A percentile compares a stretch with the other conserved stretches of the same genome.
Evolutionary conservation across 306 rosid genomes (phyloP).

Genomic region (Citrullus colocynthis): DNA sequence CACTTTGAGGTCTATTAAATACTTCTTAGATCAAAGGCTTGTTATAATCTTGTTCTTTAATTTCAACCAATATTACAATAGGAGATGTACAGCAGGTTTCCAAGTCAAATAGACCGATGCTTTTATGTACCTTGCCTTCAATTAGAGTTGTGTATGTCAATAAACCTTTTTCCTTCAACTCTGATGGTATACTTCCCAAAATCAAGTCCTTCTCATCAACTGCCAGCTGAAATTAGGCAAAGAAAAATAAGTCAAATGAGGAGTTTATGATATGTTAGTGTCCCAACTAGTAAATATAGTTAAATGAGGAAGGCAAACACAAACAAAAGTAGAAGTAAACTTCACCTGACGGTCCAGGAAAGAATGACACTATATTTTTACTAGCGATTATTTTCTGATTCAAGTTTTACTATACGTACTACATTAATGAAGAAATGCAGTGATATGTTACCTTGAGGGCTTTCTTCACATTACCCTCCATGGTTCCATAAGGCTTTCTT

Average conservation of each 20-base stretch:
- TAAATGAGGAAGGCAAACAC: neutral
- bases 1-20: neutral
- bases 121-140: constrained; percentile 50
- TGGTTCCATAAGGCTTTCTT: constrained; percentile 87
- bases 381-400: neutral
- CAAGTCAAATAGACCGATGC: neutral
- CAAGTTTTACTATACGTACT: neutral
- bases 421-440: neutral
- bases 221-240: constrained; percentile 40
- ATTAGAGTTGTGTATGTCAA: constrained; percentile 45
- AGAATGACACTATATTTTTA: neutral
- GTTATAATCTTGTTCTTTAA: neutral
- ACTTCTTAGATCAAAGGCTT: neutral
- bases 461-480: constrained; percentile 94
- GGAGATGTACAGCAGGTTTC: constrained; percentile 1
- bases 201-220: constrained; percentile 65
- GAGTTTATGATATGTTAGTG: neutral
- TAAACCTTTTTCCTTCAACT: constrained; percentile 62
- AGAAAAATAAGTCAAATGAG: neutral
- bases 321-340: neutral
- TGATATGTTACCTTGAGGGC: constrained; percentile 48
- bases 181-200: constrained; percentile 56
- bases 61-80: neutral
- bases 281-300: neutral
- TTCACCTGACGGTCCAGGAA: neutral